Base-by-base conservation (phyloP, 306 rosid species). In the Castanopsis chinensis region DNA sequence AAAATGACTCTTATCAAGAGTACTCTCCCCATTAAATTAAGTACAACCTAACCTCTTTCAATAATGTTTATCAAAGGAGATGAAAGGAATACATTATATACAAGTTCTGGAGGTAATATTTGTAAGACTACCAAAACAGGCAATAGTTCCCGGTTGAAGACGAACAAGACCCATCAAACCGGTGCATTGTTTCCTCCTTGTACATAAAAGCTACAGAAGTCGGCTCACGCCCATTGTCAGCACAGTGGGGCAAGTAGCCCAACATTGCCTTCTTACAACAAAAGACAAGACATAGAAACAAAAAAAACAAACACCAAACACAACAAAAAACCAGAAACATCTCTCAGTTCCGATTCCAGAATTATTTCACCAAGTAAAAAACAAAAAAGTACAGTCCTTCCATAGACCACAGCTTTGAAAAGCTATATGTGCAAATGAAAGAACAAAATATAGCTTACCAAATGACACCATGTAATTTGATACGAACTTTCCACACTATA, bases 171-270 rank as follows among this genome's bases (percentile, higher is more conserved):
- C 98, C 98, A 94, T 93, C 98, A 88, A 92, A 89, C 95, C 84
- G 86, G 92, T 89, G 98, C 97, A 95, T 81, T 87, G 98, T 88
- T 89, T 88, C 98, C 93, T 93, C 94, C 98, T 83, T 87, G 98
- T 90, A 89, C 88, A 91, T 91, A 86, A 95, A 91, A 95, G 99
- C 99, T 90, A 95, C 96, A 91, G 99, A 90, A 72, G 96, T 91
- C 99, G 85, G 99, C 98, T 91, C 99, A 95, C 97, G 87, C 93
- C 98, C 98, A 90, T 93, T 91, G 96, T 91, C 98, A 92, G 95
- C 99, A 91, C 97, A 95, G 90, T 92, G 98, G 99, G 99, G 95
- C 98, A 87, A 95, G 96, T 92, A 89, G 93, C 92, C 97, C 98
- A 89, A 92, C 96, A 93, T 95, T 93, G 98, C 93, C 99, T 90